Base-by-base conservation (phyloP, 2,329 filamentous ascomycete species). In the Metarhizium sp. region DNA sequence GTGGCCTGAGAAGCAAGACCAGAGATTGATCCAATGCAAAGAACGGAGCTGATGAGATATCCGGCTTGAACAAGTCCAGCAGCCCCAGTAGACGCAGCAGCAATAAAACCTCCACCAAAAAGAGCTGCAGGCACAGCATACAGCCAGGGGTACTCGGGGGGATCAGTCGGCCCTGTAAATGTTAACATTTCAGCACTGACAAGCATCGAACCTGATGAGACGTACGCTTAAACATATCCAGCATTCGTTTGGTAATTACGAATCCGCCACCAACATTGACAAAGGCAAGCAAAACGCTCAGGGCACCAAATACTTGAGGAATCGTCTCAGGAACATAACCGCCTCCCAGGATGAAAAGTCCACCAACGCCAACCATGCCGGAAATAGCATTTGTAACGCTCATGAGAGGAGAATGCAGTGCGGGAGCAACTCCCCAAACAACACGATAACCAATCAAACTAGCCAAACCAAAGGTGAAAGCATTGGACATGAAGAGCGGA, bases 341-440 rank as follows among this genome's bases (percentile, higher is more conserved):
- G 34, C 90, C 90, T 13, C 90, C 91, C 73, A 96, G 86, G 54
- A 95, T 85, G 73, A 95, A 96, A 60, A 95, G 78, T 13, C 91
- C 90, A 55, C 90, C 91, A 58, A 96, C 79, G 56, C 90, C 91
- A 34, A 95, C 91, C 87, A 96, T 90, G 70, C 87, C 90, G 36
- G 89, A 94, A 62, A 95, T 95, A 32, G 91, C 91, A 67, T 96
- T 95, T 7, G 91, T 95, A 40, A 95, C 90, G 62, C 87, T 92
- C 91, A 96, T 95, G 5, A 96, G 74, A 1, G 90, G 91, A 2
- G 88, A 92, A 69, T 95, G 91, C 5, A 96, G 77, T 40, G 90
- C 89, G 7, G 90, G 90, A 0, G 78, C 75, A 13, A 95, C 90
- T 53, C 90, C 90, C 90, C 90, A 95, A 29, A 95, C 88, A 6